Base-by-base conservation (phyloP, 352 stramenopile species). In the Phytophthora idaei region DNA sequence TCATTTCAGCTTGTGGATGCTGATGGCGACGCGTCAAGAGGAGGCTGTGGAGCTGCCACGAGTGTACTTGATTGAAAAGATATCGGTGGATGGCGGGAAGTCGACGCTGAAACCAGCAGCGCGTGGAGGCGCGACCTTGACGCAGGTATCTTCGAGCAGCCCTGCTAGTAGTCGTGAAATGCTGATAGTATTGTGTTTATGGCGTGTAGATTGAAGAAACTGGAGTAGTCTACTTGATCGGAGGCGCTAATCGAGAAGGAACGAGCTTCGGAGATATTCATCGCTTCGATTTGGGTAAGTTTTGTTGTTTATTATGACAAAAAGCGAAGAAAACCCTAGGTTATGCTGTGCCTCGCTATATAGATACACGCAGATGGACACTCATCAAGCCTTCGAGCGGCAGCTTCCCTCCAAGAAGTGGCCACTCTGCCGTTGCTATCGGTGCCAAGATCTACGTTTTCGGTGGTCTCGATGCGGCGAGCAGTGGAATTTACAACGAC, bases 211-310 rank as follows among this genome's bases (percentile, higher is more conserved):
- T 84, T 66, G 51, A 64, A 8, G 63, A 63, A 7, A 63, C 57
- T 42, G 76, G 69, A 2, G 49, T 47, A 0, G 53, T 93, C 0
- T 93, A 88, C 56, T 71, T 93, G 25, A 85, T 93, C 34, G 83
- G 83, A 7, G 83, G 83, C 2, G 77, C 84, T 1, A 86, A 83
- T 27, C 71, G 84, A 49, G 76, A 88, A 50, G 82, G 69, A 8
- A 54, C 58, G 5, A 85, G 80, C 55, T 90, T 88, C 50, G 56
- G 67, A 8, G 83, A 91, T 29, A 81, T 90, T 4, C 69, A 87
- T 61, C 32, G 47, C 15, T 77, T 91, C n/a, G 71, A 91, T 49
- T 34, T 89, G 3, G 71, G 85, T 90, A 36, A n/a, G 46, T 29
- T 6, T 12, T 15, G 10, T 21, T 21, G 21, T 21, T 21, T 21